These are phyloP conservation scores for Ceratocystis diversiconidia DNA, from an alignment of 2,329 filamentous ascomycete species.

Conservation along the genomic window DNA sequence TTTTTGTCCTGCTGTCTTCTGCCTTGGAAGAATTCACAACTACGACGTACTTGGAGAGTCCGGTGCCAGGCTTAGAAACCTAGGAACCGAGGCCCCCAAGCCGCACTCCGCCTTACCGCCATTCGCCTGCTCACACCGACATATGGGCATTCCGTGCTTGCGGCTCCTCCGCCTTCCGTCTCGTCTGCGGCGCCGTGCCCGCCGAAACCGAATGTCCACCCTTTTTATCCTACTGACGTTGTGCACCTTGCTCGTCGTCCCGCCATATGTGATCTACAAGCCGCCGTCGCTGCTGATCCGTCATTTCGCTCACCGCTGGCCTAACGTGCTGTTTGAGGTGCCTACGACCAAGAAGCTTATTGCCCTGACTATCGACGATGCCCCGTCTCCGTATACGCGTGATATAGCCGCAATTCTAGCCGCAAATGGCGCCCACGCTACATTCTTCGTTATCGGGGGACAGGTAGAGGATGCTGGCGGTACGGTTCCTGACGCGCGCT, in stretches of 20 bases:
- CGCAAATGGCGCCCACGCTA: constrained; percentile 54
- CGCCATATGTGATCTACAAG: constrained; percentile 63
- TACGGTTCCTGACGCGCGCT: constrained; percentile 30
- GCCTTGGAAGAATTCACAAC: background rate
- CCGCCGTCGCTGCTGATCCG: constrained; percentile 58
- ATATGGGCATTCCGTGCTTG: constrained; percentile 25
- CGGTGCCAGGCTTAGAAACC: background rate
- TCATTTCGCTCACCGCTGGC: constrained; percentile 57
- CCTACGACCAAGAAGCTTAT: constrained; percentile 47
- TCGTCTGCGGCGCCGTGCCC: constrained; percentile 42
- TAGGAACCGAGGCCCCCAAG: background rate
- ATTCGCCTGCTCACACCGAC: background rate
- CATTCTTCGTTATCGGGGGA: constrained; percentile 77
- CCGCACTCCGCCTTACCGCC: background rate
- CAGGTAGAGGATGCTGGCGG: constrained; percentile 45
- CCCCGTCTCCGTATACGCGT: constrained; percentile 56
- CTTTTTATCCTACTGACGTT: constrained; percentile 31
- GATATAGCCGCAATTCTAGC: constrained; percentile 57
- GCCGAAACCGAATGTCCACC: constrained; percentile 44
- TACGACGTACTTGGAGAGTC: background rate
- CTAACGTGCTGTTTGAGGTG: constrained; percentile 66
- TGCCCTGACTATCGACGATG: constrained; percentile 78
- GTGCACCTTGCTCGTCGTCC: constrained; percentile 27
- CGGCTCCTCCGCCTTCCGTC: constrained; percentile 41
- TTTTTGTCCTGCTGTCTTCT: background rate